Evolutionary conservation across 2,329 filamentous ascomycete species (phyloP), one percentile per base, ranked within the genome.

Genomic region (Graphilbum fragrans): DNA sequence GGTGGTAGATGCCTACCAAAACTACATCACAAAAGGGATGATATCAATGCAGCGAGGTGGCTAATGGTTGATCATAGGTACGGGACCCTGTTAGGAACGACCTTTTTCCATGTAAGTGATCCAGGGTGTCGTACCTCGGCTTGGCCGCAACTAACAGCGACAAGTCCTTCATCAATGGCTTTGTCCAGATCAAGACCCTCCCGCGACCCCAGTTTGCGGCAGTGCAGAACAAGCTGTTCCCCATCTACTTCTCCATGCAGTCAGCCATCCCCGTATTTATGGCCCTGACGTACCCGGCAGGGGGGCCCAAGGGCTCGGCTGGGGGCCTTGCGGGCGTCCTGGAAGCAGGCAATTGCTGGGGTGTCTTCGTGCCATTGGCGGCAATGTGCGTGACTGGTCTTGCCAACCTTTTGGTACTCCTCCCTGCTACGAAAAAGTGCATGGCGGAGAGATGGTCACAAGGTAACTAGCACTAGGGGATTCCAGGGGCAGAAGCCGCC

Each of bases 191-290:
- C 69, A 79, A 72, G 55, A 72, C 75, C 11, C 77, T 95, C 31
- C 77, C 86, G 21, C 77, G 86, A 21, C 76, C 85, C 0, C 77
- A 86, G 56, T 96, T 98, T 66, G 77, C 81, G 21, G 70, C 77
- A 17, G 73, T 95, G 25, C 90, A 95, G 62, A 72, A 77, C 49
- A 76, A 76, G 48, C 75, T 88, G 41, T 94, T 95, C 65, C 86
- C 86, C 27, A 71, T 86, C 53, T 98, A 94, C 69, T 96, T 96
- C 59, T 69, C 75, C 36, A 66, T 96, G 43, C 90, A 96, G 64
- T 80, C 86, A 4, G 69, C 72, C 6, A 66, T 90, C 1, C 86
- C 92, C 0, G 59, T 81, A 16, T 55, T 85, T 19, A 66, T 95
- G 17, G 80, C 82, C 18, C 57, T 93, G 42, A 95, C 90, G 5